Evolutionary conservation across 495 filamentous ascomycete species (phyloP).

Genomic region (Trichoderma virens): DNA sequence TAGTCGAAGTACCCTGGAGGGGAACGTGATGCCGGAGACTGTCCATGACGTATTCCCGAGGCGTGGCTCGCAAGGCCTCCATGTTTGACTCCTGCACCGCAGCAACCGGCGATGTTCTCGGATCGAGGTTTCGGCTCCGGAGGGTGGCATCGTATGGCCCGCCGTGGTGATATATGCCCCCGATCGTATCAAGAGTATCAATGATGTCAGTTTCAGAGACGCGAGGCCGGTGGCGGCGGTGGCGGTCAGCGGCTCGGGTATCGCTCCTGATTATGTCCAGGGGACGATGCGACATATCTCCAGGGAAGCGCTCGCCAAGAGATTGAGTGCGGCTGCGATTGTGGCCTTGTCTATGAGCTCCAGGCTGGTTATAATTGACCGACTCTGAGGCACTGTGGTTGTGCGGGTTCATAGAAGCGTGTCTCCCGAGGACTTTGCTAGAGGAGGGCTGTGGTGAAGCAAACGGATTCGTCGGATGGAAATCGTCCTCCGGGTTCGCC

Average conservation of each 20-base stretch:
- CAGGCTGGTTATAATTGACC: not conserved
- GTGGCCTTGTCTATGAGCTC: not conserved
- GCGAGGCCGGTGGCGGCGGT: conserved; percentile 49
- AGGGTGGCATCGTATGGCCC: conserved; percentile 87
- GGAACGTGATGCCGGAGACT: conserved; percentile 68
- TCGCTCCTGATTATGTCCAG: conserved; percentile 54
- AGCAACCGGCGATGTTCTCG: conserved; percentile 60
- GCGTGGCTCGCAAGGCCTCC: conserved; percentile 77
- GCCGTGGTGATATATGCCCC: conserved; percentile 72
- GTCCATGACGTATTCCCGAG: conserved; percentile 69
- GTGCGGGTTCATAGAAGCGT: not conserved
- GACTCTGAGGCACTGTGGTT: not conserved
- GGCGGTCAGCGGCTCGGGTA: conserved; percentile 50
- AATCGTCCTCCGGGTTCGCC: too few relatives aligned
- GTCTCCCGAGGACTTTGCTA: not conserved
- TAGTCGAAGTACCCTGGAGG: conserved; percentile 70
- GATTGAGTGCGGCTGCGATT: conserved; percentile 38
- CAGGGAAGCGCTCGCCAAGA: conserved; percentile 49
- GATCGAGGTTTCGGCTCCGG: conserved; percentile 58
- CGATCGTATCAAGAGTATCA: conserved; percentile 65
- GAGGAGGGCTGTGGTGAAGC: not conserved
- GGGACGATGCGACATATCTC: conserved; percentile 54
- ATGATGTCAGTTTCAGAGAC: conserved; percentile 68
- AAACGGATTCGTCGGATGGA: conserved; percentile 24
- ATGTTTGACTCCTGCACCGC: conserved; percentile 67